Percentiles rank a stretch among this genome's conserved stretches.
phyloP scores from a whole-genome alignment of 768 basidiomycete genomes.

The Podaxis pistillaris region DNA sequence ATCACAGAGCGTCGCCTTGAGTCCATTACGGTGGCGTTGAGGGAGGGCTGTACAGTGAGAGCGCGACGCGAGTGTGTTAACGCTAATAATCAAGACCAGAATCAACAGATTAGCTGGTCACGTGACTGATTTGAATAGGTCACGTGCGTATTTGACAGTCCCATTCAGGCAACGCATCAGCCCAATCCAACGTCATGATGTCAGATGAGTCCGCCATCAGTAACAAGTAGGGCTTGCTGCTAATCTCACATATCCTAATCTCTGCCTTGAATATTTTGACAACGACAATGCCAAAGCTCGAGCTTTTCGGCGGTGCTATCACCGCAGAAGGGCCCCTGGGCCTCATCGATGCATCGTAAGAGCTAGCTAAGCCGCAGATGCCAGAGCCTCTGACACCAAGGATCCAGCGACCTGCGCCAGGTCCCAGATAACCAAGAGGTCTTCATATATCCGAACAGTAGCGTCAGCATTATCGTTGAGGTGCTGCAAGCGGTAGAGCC shows the following conservation, averaged over 20 bases:
- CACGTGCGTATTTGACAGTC: neutral
- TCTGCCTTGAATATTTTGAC: neutral
- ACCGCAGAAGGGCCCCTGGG: constrained; percentile 48
- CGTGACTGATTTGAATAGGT: constrained; percentile 3
- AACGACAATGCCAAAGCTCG: constrained; percentile 19
- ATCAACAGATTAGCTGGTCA: constrained; percentile 1
- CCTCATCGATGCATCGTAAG: constrained; percentile 88
- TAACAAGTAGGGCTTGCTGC: too few relatives aligned
- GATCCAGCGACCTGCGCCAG: constrained; percentile 59
- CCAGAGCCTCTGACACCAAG: constrained; percentile 4
- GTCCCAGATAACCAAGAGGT: constrained; percentile 96
- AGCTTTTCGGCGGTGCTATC: constrained; percentile 90
- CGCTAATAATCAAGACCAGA: neutral
- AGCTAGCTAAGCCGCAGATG: neutral
- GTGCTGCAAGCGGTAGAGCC: constrained; percentile 71
- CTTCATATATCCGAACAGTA: constrained; percentile 68
- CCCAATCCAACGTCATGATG: neutral
- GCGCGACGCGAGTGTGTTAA: neutral
- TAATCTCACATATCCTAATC: neutral
- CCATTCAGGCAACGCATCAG: neutral
- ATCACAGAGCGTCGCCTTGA: constrained; percentile 56
- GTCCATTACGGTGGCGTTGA: constrained; percentile 36
- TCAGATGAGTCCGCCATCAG: too few relatives aligned
- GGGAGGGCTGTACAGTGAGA: neutral
- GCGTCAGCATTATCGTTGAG: constrained; percentile 80